Base-by-base conservation (phyloP, 495 filamentous ascomycete genomes). In the Annulohypoxylon moriforme region DNA sequence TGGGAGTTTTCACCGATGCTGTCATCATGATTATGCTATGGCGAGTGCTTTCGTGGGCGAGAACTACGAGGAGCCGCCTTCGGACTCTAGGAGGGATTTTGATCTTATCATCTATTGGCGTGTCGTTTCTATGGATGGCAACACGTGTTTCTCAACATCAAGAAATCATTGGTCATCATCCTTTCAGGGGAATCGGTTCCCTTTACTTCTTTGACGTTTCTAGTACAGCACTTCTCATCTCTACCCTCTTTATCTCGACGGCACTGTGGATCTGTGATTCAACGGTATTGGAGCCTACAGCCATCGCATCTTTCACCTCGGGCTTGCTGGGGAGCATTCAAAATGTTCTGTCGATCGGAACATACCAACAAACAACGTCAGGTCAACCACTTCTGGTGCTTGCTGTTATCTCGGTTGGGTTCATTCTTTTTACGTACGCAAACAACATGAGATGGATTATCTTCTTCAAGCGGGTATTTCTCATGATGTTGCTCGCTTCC, bases 11-110 rank as follows among this genome's bases (percentile, higher is more conserved):
- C 20, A 73, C 80, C 25, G 83, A 86, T 63, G 76, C 79, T 8
- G 44, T 69, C 57, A 81, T 85, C 64, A 60, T 79, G 57, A 69
- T 83, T 20, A 64, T 82, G 20, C 20, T 71, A 4, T 85, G 83
- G 83, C 80, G 83, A 13, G 75, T 84, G 10, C 74, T 86, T n/a
- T 81, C 82, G 40, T 84, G 82, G 82, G 69, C 79, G 6, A 72
- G 82, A 40, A 83, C 83, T 0, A 82, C 81, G 20, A 82, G 78
- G 53, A 72, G 67, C 36, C 79, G 81, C 4, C 72, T 86, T 25
- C 78, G 72, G 38, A 81, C 76, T 7, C 68, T 85, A 13, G 75
- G 79, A 24, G 70, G 62, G n/a, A 79, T 84, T 11, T 55, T 83
- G 27, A 18, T 81, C 16, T 63, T 69, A 38, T 69, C 78, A 7